These are phyloP conservation scores for Epichloe scottii DNA, from an alignment of 2,329 filamentous ascomycete genomes.

Conservation along the genomic window DNA sequence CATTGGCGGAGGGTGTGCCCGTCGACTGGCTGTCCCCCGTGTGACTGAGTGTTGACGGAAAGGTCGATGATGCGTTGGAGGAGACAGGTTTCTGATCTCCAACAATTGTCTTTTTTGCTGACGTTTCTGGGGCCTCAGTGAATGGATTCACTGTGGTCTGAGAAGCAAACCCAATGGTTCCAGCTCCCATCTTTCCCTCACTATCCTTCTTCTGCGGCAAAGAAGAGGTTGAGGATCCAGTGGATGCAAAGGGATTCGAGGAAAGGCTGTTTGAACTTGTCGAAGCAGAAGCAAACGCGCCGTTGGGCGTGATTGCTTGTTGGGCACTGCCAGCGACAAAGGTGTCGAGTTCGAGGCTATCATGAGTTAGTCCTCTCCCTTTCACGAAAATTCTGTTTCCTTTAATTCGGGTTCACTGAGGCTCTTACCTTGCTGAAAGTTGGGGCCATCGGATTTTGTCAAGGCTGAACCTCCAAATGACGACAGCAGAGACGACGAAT, in stretches of 20 bases:
- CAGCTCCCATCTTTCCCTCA: neutral
- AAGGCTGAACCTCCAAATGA: neutral
- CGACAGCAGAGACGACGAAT: neutral
- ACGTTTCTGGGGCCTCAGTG: constrained; percentile 6
- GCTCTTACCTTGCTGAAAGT: constrained; percentile 1
- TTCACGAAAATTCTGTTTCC: neutral
- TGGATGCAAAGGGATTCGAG: neutral
- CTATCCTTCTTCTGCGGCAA: neutral
- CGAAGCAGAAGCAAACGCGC: constrained; percentile 2
- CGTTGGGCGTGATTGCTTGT: neutral
- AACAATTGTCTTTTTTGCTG: constrained; percentile 9
- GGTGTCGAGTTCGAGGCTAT: constrained; percentile 3
- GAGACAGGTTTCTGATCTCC: constrained; percentile 2
- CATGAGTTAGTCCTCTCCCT: neutral
- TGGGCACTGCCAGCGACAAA: neutral
- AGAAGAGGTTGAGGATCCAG: neutral
- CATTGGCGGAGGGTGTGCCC: neutral
- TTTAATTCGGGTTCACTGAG: neutral
- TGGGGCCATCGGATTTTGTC: neutral
- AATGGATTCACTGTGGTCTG: constrained; percentile 11
- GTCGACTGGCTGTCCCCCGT: neutral
- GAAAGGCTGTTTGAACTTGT: neutral
- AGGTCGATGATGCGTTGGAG: neutral
- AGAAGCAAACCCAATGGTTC: neutral
- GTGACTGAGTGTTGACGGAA: neutral